These are phyloP conservation scores for Centaurea solstitialis DNA, from an alignment of 129 eudicot genomes.

Conservation along the genomic window DNA sequence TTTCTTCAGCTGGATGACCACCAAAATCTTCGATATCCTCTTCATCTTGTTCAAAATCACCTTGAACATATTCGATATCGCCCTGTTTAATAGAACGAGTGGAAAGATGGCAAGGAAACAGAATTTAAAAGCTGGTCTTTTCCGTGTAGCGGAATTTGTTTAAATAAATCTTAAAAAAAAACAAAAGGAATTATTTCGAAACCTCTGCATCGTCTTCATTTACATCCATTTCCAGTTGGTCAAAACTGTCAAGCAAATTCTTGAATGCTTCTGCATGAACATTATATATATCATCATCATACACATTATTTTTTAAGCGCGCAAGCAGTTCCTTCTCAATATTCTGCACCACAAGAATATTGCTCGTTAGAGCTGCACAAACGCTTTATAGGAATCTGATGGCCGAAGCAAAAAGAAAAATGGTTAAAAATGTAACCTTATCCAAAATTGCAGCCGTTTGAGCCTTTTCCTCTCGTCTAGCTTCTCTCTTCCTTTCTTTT, in stretches of 20 bases:
- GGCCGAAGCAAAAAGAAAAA: neutral
- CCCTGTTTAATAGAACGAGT: constrained; percentile 31
- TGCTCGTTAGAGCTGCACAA: constrained; percentile 8
- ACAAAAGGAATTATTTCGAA: neutral
- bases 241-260: constrained; percentile 40
- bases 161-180: neutral
- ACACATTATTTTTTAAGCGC: constrained; percentile 53
- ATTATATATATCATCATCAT: constrained; percentile 68
- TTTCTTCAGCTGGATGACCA: constrained; percentile 35
- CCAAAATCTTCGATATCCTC: constrained; percentile 85
- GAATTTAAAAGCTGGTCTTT: neutral
- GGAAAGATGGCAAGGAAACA: neutral
- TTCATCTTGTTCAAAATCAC: constrained; percentile 71
- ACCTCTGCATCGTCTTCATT: constrained; percentile 58
- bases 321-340: constrained; percentile 84
- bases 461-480: constrained; percentile 89
- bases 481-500: constrained; percentile 75
- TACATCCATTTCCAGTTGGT: constrained; percentile 15
- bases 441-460: constrained; percentile 73
- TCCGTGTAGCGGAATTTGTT: neutral
- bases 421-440: constrained; percentile 42
- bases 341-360: constrained; percentile 45
- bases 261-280: constrained; percentile 41
- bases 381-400: neutral
- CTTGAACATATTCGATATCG: constrained; percentile 71